Percentiles rank a stretch among this genome's conserved stretches.
Conservation (phyloP, 257 asterid genomes). For the Osmanthus fragrans region DNA sequence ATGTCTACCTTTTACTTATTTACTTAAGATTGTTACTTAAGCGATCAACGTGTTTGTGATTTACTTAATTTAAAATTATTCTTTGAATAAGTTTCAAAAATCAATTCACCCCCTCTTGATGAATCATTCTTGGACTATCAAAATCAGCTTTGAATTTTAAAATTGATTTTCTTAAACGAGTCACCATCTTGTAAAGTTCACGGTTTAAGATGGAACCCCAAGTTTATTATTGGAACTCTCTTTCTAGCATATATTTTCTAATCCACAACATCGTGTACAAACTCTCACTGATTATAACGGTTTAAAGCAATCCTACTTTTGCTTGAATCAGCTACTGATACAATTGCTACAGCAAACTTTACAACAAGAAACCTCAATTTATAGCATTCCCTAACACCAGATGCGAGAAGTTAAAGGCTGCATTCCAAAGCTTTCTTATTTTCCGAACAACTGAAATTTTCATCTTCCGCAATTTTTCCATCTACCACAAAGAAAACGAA, state of each 20-base stretch:
- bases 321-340: slow-evolving; percentile 25
- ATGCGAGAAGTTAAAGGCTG: slow-evolving; percentile 14
- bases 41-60: too few relatives aligned
- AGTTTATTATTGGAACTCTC: neutral
- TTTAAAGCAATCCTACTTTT: neutral
- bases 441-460: slow-evolving; percentile 6
- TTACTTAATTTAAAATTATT: too few relatives aligned
- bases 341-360: slow-evolving; percentile 27
- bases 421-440: slow-evolving; percentile 23
- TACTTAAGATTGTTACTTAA: too few relatives aligned
- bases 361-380: slow-evolving; percentile 24
- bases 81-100: too few relatives aligned
- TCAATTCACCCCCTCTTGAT: too few relatives aligned
- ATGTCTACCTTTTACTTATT: too few relatives aligned
- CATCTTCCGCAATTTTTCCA: neutral
- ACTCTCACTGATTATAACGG: neutral
- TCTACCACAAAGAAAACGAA: slow-evolving; percentile 21
- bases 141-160: too few relatives aligned
- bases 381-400: slow-evolving; percentile 11
- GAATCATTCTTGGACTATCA: too few relatives aligned
- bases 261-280: neutral
- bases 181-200: too few relatives aligned
- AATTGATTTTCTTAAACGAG: too few relatives aligned
- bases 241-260: neutral
- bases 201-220: too few relatives aligned